Base-by-base conservation (phyloP, 164 flowering plant species). In the Dillenia suffruticosa region DNA sequence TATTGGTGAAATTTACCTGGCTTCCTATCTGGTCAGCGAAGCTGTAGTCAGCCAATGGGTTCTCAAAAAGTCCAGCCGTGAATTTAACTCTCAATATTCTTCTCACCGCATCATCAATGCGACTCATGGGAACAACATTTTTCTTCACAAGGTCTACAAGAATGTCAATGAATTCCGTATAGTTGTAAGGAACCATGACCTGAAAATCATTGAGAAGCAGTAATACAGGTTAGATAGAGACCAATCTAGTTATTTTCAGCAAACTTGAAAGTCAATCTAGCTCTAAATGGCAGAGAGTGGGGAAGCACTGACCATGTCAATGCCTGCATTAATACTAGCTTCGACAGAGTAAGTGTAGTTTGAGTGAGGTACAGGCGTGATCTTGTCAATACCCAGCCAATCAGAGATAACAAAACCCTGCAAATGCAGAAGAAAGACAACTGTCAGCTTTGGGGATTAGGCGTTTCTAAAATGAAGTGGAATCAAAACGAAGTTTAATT, bases 351-450 rank as follows among this genome's bases (percentile, higher is more conserved):
- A 63, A 0, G 68, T 22, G 54, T 72, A 68, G 51, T 72, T 72
- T 7, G 71, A 49, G 46, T 63, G 65, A 2, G 60, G 61, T 53
- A 65, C 65, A 0, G 61, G 19, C 6, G 75, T 72, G 13, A 72
- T 58, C 58, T 49, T 63, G 54, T 67, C 75, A 19, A 72, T 72
- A 32, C 75, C 75, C 52, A 53, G 61, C 64, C 68, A 67, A 63
- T 72, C 75, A 9, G 75, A 63, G 32, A 67, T 72, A n/a, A 72
- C 71, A 46, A 67, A 63, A 44, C 71, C 75, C 75, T 72, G 57
- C 46, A 19, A 63, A 12, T 19, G 12, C 51, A 12, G 19, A 40
- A 54, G 12, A 3, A 12, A 26, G n/a, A 26, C 26, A 11, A 24
- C 9, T 3, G 57, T 26, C 2, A 26, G 45, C 5, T 13, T 17